Evolutionary conservation across 2,329 filamentous ascomycete genomes (phyloP).

Genomic region (Claviceps purpurea): DNA sequence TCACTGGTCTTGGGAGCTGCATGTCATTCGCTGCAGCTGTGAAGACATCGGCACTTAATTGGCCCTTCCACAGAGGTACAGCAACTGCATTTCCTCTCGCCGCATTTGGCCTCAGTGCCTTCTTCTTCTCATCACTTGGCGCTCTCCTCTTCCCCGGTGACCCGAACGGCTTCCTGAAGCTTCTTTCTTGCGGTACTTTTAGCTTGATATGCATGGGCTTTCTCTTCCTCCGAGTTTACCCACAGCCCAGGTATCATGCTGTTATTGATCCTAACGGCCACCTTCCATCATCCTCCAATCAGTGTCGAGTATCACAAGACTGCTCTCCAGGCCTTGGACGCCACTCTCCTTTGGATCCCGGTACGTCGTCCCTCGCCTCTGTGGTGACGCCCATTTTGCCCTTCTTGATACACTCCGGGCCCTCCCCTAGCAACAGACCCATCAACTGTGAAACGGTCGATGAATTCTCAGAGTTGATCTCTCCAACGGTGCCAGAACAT

Average conservation of each 20-base stretch:
- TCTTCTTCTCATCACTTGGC: slow-evolving; percentile 82
- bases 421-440: background rate
- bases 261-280: slow-evolving; percentile 27
- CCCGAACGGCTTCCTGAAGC: slow-evolving; percentile 65
- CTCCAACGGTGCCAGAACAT: slow-evolving; percentile 42
- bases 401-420: background rate
- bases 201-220: slow-evolving; percentile 62
- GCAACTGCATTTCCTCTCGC: slow-evolving; percentile 89
- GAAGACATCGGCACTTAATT: slow-evolving; percentile 80
- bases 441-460: slow-evolving; percentile 26
- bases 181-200: slow-evolving; percentile 71
- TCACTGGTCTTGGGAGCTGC: slow-evolving; percentile 81
- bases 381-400: background rate
- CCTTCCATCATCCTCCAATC: slow-evolving; percentile 1
- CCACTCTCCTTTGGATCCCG: slow-evolving; percentile 41
- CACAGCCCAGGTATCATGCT: slow-evolving; percentile 39
- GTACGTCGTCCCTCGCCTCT: slow-evolving; percentile 38
- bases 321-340: slow-evolving; percentile 4
- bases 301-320: background rate
- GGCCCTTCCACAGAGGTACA: slow-evolving; percentile 80
- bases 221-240: slow-evolving; percentile 70
- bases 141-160: slow-evolving; percentile 69
- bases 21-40: slow-evolving; percentile 80
- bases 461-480: slow-evolving; percentile 74
- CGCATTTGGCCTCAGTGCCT: slow-evolving; percentile 86